Conservation (phyloP, 306 rosid genomes). For the Acacia melanoxylon region DNA sequence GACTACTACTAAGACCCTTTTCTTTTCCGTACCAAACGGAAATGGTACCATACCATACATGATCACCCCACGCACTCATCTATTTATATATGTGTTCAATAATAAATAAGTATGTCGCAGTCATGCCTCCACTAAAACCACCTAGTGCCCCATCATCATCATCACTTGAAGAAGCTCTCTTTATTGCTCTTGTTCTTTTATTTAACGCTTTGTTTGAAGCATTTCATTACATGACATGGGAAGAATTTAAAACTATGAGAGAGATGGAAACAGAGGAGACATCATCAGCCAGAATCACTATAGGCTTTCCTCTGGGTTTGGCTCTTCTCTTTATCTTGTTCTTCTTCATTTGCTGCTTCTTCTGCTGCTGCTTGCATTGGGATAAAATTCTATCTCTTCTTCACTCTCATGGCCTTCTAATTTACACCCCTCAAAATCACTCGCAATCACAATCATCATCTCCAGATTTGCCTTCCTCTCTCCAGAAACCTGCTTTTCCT, state of each 20-base stretch:
- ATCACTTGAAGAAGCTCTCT: not conserved
- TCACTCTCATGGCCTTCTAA: not conserved
- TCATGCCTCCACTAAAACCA: constrained; percentile 40
- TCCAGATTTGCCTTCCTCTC: constrained; percentile 25
- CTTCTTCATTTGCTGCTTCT: constrained; percentile 43
- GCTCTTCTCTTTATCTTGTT: constrained; percentile 54
- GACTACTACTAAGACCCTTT: not conserved
- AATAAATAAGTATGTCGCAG: constrained; percentile 20
- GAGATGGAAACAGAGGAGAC: constrained; percentile 39
- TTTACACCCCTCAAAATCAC: not conserved
- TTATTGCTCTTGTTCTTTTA: not conserved
- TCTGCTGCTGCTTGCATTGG: constrained; percentile 67
- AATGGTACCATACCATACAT: constrained; percentile 32
- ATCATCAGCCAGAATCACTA: constrained; percentile 25
- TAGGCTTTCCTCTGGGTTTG: constrained; percentile 66
- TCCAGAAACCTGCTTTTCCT: constrained; percentile 39
- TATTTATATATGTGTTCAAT: not conserved
- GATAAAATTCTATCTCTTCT: constrained; percentile 46
- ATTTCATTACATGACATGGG: constrained; percentile 30
- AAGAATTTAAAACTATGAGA: not conserved
- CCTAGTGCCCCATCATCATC: constrained; percentile 24
- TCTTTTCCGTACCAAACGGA: constrained; percentile 44
- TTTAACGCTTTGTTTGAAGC: not conserved
- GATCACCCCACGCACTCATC: constrained; percentile 14
- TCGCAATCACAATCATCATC: not conserved